Percentiles rank a stretch among this genome's conserved stretches.
These are phyloP conservation scores for Mortierella sp. DNA, from an alignment of 371 early-diverging fungal genomes.

Conservation along the genomic window DNA sequence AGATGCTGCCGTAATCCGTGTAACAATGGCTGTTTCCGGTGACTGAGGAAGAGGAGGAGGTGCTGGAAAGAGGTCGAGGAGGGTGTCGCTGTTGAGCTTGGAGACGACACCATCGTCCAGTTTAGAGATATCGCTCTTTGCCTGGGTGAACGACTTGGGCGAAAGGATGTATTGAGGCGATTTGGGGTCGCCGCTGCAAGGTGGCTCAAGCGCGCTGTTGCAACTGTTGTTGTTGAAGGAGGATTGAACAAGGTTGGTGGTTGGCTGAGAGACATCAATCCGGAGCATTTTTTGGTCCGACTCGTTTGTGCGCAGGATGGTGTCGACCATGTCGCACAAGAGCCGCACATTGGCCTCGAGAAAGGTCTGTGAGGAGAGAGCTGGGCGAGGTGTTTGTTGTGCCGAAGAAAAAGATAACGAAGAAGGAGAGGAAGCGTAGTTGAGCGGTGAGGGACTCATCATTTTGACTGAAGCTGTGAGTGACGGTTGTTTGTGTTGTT, in stretches of 20 bases:
- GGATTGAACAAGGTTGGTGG: background rate
- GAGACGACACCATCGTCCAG: conserved; percentile 27
- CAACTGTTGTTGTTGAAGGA: too few species aligned
- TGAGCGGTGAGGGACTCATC: background rate
- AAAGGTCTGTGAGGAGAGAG: conserved; percentile 15
- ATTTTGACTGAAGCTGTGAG: background rate
- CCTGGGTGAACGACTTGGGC: conserved; percentile 21
- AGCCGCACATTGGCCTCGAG: conserved; percentile 42
- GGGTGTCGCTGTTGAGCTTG: conserved; percentile 28
- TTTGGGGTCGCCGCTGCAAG: background rate
- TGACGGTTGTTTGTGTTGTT: conserved; percentile 4
- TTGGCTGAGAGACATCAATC: conserved; percentile 7
- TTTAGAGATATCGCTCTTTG: conserved; percentile 29
- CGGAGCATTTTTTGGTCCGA: conserved; percentile 7
- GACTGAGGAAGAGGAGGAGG: conserved; percentile 25
- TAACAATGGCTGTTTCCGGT: background rate
- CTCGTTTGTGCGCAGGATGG: conserved; percentile 15
- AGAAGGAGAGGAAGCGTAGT: background rate
- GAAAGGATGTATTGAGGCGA: conserved; percentile 30
- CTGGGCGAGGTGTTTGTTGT: background rate
- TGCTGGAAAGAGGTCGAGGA: conserved; percentile 40
- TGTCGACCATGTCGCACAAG: conserved; percentile 52
- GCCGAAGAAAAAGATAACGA: background rate
- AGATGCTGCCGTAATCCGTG: background rate
- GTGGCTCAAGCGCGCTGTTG: background rate